A percentile compares a stretch with the other conserved stretches of the same genome.
Evolutionary conservation across 345 rosid species (phyloP).

Genomic region (Ricinus communis): DNA sequence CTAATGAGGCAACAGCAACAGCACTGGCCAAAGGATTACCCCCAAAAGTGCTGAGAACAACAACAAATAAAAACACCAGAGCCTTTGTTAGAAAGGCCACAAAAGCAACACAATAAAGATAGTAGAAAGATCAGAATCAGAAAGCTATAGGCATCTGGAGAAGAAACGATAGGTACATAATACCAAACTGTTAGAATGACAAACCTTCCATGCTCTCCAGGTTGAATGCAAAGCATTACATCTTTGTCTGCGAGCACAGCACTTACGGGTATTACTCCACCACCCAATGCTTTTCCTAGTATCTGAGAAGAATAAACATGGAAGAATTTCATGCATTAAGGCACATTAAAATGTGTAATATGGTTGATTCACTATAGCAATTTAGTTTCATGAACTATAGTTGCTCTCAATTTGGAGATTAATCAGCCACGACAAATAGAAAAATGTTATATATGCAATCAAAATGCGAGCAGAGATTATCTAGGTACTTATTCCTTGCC

Average conservation of each 20-base stretch:
- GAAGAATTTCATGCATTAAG: not conserved
- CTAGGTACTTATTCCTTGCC: no score
- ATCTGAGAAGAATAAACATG: conserved; percentile 41
- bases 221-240: conserved; percentile 87
- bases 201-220: conserved; percentile 98
- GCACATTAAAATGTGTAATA: not conserved
- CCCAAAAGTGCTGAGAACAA: conserved; percentile 75
- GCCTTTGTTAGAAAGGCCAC: not conserved
- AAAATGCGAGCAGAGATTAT: no score
- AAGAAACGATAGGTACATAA: not conserved
- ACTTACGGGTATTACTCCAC: conserved; percentile 95
- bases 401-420: not conserved
- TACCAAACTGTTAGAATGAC: conserved; percentile 11
- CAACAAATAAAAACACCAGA: conserved; percentile 16
- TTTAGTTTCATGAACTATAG: not conserved
- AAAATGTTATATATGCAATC: no score
- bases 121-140: conserved; percentile 2
- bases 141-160: not conserved
- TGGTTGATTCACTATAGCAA: not conserved
- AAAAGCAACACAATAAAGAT: not conserved
- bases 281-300: conserved; percentile 96
- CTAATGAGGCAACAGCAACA: conserved; percentile 83
- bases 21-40: conserved; percentile 97
- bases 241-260: conserved; percentile 87
- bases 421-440: not conserved